Conservation (phyloP, 2,329 filamentous ascomycete species). For the Fonsecaea multimorphosa region DNA sequence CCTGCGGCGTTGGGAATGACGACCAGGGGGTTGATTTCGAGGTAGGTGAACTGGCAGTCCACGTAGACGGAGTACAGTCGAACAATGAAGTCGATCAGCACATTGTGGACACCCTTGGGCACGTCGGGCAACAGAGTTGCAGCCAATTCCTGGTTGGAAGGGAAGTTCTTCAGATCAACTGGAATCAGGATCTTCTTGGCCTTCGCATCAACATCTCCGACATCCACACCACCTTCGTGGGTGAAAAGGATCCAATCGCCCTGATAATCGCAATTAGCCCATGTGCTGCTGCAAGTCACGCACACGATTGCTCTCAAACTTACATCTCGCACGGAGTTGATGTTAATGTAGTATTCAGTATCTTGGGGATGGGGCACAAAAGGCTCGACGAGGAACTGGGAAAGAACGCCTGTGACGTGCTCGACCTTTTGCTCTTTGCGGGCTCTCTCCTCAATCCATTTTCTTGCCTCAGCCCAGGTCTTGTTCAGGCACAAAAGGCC, state of each 20-base stretch:
- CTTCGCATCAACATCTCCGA: slow-evolving; percentile 98
- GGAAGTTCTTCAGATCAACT: slow-evolving; percentile 91
- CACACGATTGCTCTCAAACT: slow-evolving; percentile 53
- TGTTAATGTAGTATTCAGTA: slow-evolving; percentile 99
- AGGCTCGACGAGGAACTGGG: slow-evolving; percentile 97
- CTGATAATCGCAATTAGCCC: slow-evolving; percentile 55
- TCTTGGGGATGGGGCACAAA: slow-evolving; percentile 95
- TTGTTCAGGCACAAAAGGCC: slow-evolving; percentile 96
- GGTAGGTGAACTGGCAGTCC: slow-evolving; percentile 99
- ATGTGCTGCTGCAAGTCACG: neutral
- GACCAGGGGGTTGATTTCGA: slow-evolving; percentile 99
- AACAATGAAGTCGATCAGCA: slow-evolving; percentile 98
- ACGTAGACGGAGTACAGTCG: slow-evolving; percentile 98
- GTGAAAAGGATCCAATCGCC: slow-evolving; percentile 99
- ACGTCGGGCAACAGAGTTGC: slow-evolving; percentile 86
- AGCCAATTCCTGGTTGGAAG: slow-evolving; percentile 94
- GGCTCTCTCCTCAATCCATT: slow-evolving; percentile 90
- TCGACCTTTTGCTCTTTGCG: slow-evolving; percentile 93
- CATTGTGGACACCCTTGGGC: slow-evolving; percentile 93
- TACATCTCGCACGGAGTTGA: slow-evolving; percentile 99
- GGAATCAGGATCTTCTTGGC: slow-evolving; percentile 98
- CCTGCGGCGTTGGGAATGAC: slow-evolving; percentile 93
- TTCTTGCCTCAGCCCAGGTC: slow-evolving; percentile 90
- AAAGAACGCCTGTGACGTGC: slow-evolving; percentile 83
- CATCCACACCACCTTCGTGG: slow-evolving; percentile 98